Conservation (phyloP, 306 rosid genomes). For the Corylus heterophylla region DNA sequence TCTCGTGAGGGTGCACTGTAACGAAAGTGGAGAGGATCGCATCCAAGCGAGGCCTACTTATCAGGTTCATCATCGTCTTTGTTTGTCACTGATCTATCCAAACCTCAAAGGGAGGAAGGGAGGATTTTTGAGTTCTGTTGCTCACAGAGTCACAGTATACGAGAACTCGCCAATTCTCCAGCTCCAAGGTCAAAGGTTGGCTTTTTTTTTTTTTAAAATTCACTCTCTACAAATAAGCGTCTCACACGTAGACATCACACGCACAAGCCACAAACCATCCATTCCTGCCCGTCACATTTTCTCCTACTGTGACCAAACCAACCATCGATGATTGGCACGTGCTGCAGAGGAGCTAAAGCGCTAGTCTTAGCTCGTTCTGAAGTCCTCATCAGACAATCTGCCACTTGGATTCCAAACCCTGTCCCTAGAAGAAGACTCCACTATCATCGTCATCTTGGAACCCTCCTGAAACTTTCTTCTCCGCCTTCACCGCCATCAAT, state of each 20-base stretch:
- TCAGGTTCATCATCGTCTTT: conserved; percentile 19
- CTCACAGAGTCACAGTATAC: too few relatives aligned
- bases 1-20: conserved; percentile 87
- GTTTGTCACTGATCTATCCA: neutral
- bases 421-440: conserved; percentile 15
- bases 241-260: neutral
- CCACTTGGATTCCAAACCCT: conserved; percentile 4
- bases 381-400: neutral
- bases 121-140: neutral
- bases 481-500: conserved; percentile 17
- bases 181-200: neutral
- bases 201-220: neutral
- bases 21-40: conserved; percentile 64
- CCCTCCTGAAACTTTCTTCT: neutral
- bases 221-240: neutral
- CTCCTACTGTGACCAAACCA: neutral
- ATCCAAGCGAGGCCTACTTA: conserved; percentile 57
- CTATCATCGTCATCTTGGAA: conserved; percentile 1
- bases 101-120: neutral
- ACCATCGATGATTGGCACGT: neutral
- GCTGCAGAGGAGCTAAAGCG: neutral
- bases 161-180: neutral
- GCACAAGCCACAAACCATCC: neutral
- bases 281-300: neutral
- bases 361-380: neutral